Evolutionary conservation across 2,329 filamentous ascomycete genomes (phyloP).

Genomic region (Trichoderma semiorbis): DNA sequence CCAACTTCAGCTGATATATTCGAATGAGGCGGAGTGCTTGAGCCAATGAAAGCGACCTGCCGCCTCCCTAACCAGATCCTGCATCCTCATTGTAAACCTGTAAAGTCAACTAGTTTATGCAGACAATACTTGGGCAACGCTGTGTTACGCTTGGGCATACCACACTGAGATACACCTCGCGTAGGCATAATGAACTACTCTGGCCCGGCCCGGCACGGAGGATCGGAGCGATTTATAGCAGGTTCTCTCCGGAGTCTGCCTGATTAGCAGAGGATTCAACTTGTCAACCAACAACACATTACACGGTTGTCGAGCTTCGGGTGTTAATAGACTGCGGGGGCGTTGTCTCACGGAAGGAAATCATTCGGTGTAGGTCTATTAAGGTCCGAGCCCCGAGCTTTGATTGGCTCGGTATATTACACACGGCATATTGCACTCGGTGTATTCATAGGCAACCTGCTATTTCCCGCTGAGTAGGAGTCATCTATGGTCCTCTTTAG

Average conservation of each 20-base stretch:
- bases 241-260: neutral
- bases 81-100: neutral
- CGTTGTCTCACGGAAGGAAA: neutral
- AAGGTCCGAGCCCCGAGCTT: neutral
- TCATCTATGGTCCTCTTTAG: neutral
- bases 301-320: neutral
- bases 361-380: neutral
- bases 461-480: neutral
- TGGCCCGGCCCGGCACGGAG: neutral
- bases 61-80: neutral
- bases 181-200: neutral
- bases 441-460: too few species aligned
- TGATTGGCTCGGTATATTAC: neutral
- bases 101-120: neutral
- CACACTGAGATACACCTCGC: neutral
- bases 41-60: neutral
- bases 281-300: neutral
- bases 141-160: neutral
- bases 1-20: neutral
- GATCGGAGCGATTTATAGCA: neutral
- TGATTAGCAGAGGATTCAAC: neutral
- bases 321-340: neutral
- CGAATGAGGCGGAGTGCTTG: neutral
- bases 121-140: neutral
- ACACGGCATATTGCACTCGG: neutral